phyloP scores from a whole-genome alignment of 1,139 yeast species.

The Pichia cactophila region DNA sequence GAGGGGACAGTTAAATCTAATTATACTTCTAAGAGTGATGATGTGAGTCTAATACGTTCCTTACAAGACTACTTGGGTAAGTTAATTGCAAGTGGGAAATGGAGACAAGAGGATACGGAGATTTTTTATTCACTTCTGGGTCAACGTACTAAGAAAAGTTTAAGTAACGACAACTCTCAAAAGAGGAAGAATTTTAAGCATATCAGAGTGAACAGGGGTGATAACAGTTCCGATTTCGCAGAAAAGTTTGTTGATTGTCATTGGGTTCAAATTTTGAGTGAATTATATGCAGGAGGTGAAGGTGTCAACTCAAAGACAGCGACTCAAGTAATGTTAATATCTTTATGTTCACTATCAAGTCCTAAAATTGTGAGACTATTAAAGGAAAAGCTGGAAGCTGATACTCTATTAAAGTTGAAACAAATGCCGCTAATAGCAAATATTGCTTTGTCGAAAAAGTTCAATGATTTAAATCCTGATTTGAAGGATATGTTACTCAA shows the following conservation, averaged over 20 bases:
- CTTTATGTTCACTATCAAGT: conserved; percentile 44
- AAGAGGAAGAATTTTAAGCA: conserved; percentile 3
- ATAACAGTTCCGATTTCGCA: conserved; percentile 32
- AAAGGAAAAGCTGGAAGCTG: conserved; percentile 40
- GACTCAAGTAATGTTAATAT: conserved; percentile 44
- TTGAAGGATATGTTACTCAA: conserved; percentile 39
- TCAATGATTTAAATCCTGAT: conserved; percentile 41
- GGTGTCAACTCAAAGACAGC: conserved; percentile 42
- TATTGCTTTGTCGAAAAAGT: conserved; percentile 40
- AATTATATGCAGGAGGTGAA: conserved; percentile 47
- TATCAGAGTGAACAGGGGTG: conserved; percentile 1
- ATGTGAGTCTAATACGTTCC: conserved; percentile 37
- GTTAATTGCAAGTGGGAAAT: conserved; percentile 38
- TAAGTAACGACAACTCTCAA: conserved; percentile 4
- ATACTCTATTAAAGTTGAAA: conserved; percentile 33
- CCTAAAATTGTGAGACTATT: conserved; percentile 35
- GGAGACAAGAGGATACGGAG: conserved; percentile 37
- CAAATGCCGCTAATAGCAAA: conserved; percentile 47
- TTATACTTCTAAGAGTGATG: conserved; percentile 44
- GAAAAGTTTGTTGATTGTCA: conserved; percentile 43
- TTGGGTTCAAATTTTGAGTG: conserved; percentile 57
- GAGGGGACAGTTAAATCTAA: conserved; percentile 46
- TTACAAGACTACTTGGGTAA: conserved; percentile 41
- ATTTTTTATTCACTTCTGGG: conserved; percentile 38
- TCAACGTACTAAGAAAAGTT: conserved; percentile 17